Evolutionary conservation across 352 stramenopile genomes (phyloP), one percentile per base, ranked within the genome.

Genomic region (Elongisporangium undulatum): DNA sequence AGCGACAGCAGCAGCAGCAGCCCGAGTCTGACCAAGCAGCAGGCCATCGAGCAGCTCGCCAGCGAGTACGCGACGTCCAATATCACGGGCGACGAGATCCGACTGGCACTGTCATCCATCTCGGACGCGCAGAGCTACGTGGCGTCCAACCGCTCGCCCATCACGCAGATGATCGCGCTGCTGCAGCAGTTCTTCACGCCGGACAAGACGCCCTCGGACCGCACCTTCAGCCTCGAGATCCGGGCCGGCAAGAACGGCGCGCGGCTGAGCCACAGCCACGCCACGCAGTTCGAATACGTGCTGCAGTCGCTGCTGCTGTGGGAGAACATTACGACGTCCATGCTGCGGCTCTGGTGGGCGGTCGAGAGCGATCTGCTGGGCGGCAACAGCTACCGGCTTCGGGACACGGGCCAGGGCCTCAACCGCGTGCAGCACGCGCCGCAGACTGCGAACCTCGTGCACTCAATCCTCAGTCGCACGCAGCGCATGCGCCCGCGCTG

Each of bases 401-500:
- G 75, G 53, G 79, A 89, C 62, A 89, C 79, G 4, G 79, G 79
- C 9, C 79, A 89, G 50, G 79, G 79, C 21, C 75, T 89, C 13
- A 84, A 89, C 58, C 79, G 79, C 41, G 78, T 89, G 66, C 79
- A 89, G 56, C 73, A 79, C 45, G 79, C 79, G 8, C 77, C 77
- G 6, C 71, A 85, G 63, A 86, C 76, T 26, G 85, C 74, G 55
- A 69, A 72, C 22, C 57, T 86, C 29, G 65, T 86, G 54, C 79
- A 89, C 51, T 49, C 57, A 29, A 82, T 89, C 22, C 55, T 89
- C 22, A 64, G 82, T 23, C 55, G 68, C 20, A 85, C 77, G 22
- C 75, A 86, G 55, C 72, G 77, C 49, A 24, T 70, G 56, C 70
- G 67, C 34, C 51, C 66, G 34, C 68, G 72, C 15, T 97, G 90